Evolutionary conservation across 2,329 filamentous ascomycete genomes (phyloP), one percentile per base, ranked within the genome.

Genomic region (Fusarium mangiferae): DNA sequence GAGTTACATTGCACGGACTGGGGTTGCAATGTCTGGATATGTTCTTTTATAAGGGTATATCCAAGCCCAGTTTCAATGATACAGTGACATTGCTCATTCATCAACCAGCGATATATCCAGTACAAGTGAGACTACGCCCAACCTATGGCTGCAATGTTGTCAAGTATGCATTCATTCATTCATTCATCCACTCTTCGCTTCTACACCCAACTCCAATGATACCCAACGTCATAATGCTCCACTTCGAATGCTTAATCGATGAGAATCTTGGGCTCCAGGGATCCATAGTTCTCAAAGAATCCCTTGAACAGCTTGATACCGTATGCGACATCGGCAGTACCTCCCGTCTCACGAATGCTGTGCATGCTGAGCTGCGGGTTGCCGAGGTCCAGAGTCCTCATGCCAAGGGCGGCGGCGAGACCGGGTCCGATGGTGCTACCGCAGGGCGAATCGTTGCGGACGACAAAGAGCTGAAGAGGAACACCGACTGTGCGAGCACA

Each of bases 391-490:
- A 99, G 87, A 4, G 96, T 98, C 71, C 96, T 88, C 62, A 94
- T 91, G 64, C 96, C 96, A 77, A 98, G 86, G 67, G 92, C 92
- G 30, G 96, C 95, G 61, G 93, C 93, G 51, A 98, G 87, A 91
- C 98, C 98, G n/a, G 96, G 96, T 0, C 96, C 96, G 79, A 99
- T 99, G 41, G 96, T 99, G 85, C 94, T 96, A 63, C 96, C 96
- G 82, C 96, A 99, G 59, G 93, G 91, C 8, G 93, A 96, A 82
- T 99, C 96, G 83, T 99, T 99, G 80, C 95, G 90, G 52, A 98
- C 96, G 45, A 99, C 96, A 79, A 98, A 98, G 44, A 98, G 86
- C 85, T 99, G 96, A 61, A 99, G 88, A 20, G 96, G 96, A 26
- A 98, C 95, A 30, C 90, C 91, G 24, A 88, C 90, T 39, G 87